These are phyloP conservation scores for Rheum nobile DNA, from an alignment of 148 eudicot genomes.

Conservation along the genomic window DNA sequence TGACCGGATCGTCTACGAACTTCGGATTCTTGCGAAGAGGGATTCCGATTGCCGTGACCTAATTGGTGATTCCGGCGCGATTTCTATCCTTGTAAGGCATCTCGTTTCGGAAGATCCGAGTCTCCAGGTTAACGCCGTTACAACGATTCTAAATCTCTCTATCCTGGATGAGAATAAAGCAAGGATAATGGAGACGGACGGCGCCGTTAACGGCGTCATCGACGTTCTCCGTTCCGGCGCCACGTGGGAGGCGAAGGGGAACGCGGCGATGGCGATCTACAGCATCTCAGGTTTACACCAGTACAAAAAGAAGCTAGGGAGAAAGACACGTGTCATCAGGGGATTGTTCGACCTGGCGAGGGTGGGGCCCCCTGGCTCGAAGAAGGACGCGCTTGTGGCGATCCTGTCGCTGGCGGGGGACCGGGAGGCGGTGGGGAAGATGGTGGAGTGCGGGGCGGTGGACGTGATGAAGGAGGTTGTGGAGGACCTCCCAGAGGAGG, in stretches of 20 bases:
- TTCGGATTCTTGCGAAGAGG: conserved; percentile 66
- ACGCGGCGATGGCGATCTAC: conserved; percentile 81
- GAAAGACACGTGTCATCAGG: conserved; percentile 56
- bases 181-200: conserved; percentile 70
- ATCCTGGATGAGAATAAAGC: conserved; percentile 59
- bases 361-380: conserved; percentile 42
- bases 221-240: conserved; percentile 67
- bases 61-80: conserved; percentile 71
- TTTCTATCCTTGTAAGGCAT: conserved; percentile 40
- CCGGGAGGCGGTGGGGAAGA: conserved; percentile 55
- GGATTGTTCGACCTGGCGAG: conserved; percentile 64
- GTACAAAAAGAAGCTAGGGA: conserved; percentile 47
- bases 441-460: conserved; percentile 58
- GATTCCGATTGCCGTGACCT: conserved; percentile 63
- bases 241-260: conserved; percentile 91
- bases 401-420: conserved; percentile 65
- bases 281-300: conserved; percentile 54
- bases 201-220: conserved; percentile 55
- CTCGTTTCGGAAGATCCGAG: conserved; percentile 43
- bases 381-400: conserved; percentile 75
- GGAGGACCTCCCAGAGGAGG: conserved; percentile 61
- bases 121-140: conserved; percentile 69
- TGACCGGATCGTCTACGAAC: conserved; percentile 62
- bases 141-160: conserved; percentile 72
- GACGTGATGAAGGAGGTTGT: conserved; percentile 39